phyloP scores from a whole-genome alignment of 768 basidiomycete species.

The Fomitopsis pulvina region DNA sequence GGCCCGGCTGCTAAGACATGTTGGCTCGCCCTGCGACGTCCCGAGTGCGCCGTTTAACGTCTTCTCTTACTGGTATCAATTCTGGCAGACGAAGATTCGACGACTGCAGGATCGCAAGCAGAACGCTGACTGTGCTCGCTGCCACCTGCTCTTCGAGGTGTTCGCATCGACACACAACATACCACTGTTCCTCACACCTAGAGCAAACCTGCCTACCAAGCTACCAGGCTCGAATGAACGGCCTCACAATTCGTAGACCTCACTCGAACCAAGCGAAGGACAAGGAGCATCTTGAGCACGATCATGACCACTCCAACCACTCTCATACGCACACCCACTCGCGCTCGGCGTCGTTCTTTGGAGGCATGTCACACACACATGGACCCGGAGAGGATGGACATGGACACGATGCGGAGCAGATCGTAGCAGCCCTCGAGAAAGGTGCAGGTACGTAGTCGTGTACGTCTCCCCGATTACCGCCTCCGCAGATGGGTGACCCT shows the following conservation, averaged over 20 bases:
- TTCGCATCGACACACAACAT: too few species aligned
- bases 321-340: constrained; percentile 42
- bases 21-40: too few species aligned
- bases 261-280: constrained; percentile 17
- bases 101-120: too few species aligned
- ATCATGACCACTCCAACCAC: constrained; percentile 24
- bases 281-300: constrained; percentile 16
- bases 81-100: too few species aligned
- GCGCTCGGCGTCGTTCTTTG: constrained; percentile 58
- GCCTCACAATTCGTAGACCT: constrained; percentile 7
- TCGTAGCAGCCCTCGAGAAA: constrained; percentile 54
- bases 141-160: neutral
- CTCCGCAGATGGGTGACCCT: neutral
- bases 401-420: constrained; percentile 54
- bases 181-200: neutral
- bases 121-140: neutral
- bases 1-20: too few species aligned
- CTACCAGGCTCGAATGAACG: constrained; percentile 1
- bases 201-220: neutral
- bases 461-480: neutral
- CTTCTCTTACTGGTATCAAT: too few species aligned
- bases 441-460: constrained; percentile 48
- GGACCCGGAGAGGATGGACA: constrained; percentile 56
- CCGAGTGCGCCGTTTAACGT: too few species aligned
- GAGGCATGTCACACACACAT: constrained; percentile 46